Conservation (phyloP, 2,329 filamentous ascomycete genomes). For the Monilinia fructigena region DNA sequence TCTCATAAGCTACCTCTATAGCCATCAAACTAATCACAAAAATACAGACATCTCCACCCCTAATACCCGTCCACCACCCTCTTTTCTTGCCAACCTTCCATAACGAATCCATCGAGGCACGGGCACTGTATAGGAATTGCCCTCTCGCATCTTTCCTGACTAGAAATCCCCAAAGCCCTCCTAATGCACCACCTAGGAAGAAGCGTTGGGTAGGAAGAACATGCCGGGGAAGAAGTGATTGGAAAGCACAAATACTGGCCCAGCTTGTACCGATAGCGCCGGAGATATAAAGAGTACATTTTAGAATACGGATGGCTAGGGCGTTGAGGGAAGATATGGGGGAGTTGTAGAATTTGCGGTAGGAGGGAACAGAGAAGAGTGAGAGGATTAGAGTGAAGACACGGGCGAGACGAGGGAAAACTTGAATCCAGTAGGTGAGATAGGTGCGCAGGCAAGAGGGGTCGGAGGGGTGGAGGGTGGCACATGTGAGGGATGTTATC, state of each 20-base stretch:
- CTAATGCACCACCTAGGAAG: constrained; percentile 83
- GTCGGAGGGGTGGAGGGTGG: constrained; percentile 80
- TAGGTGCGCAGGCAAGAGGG: constrained; percentile 87
- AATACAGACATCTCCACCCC: constrained; percentile 79
- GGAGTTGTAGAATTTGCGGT: constrained; percentile 65
- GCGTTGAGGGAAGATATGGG: constrained; percentile 66
- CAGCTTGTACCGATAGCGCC: constrained; percentile 83
- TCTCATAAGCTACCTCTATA: constrained; percentile 62
- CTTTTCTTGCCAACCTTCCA: constrained; percentile 96
- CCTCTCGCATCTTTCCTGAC: constrained; percentile 63
- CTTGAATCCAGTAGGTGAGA: constrained; percentile 79
- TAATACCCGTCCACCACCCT: constrained; percentile 80
- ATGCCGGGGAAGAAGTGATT: constrained; percentile 70
- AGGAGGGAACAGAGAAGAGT: constrained; percentile 62
- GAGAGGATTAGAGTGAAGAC: constrained; percentile 75
- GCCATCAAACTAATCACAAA: constrained; percentile 78
- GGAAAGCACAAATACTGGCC: constrained; percentile 88
- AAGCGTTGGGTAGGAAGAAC: constrained; percentile 80
- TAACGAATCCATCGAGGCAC: constrained; percentile 75
- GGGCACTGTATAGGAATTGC: constrained; percentile 75
- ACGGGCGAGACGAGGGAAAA: constrained; percentile 75
- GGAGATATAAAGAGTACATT: constrained; percentile 74
- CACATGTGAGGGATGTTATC: constrained; percentile 82
- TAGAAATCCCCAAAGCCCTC: constrained; percentile 81
- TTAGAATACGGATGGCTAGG: constrained; percentile 67